A percentile compares a stretch with the other conserved stretches of the same genome.
Conservation (phyloP, 495 filamentous ascomycete species). For the Pseudevernia furfuracea region DNA sequence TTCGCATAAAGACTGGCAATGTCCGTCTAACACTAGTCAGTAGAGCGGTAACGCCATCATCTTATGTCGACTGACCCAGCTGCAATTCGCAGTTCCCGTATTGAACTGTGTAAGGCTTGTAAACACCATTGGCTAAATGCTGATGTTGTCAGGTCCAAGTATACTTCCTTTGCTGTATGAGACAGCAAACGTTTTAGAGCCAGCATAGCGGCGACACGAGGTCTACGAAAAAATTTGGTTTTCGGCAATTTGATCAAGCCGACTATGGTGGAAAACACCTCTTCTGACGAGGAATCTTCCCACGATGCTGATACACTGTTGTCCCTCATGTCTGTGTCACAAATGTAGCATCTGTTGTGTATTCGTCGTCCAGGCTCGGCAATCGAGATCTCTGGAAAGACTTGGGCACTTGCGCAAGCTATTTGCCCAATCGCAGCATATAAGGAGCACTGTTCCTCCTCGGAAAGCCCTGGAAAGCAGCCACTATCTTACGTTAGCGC, state of each 20-base stretch:
- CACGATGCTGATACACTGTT: conserved; percentile 14
- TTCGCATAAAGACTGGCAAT: conserved; percentile 56
- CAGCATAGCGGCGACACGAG: conserved; percentile 66
- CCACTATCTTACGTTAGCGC: conserved; percentile 7
- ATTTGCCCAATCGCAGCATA: conserved; percentile 20
- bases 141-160: conserved; percentile 60
- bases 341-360: conserved; percentile 38
- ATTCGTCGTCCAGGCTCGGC: background rate
- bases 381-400: conserved; percentile 1
- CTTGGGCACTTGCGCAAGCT: conserved; percentile 20
- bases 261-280: conserved; percentile 47
- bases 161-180: conserved; percentile 48
- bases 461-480: conserved; percentile 17
- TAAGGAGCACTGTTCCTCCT: conserved; percentile 23
- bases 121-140: conserved; percentile 71
- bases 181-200: conserved; percentile 58
- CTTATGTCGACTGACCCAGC: conserved; percentile 47
- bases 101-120: conserved; percentile 68
- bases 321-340: conserved; percentile 25
- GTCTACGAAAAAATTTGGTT: conserved; percentile 51
- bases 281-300: conserved; percentile 33
- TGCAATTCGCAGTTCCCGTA: conserved; percentile 77
- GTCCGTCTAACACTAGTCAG: conserved; percentile 48
- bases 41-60: background rate
- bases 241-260: conserved; percentile 48